Base-by-base conservation (phyloP, 2,329 filamentous ascomycete species). In the Botrytis elliptica region DNA sequence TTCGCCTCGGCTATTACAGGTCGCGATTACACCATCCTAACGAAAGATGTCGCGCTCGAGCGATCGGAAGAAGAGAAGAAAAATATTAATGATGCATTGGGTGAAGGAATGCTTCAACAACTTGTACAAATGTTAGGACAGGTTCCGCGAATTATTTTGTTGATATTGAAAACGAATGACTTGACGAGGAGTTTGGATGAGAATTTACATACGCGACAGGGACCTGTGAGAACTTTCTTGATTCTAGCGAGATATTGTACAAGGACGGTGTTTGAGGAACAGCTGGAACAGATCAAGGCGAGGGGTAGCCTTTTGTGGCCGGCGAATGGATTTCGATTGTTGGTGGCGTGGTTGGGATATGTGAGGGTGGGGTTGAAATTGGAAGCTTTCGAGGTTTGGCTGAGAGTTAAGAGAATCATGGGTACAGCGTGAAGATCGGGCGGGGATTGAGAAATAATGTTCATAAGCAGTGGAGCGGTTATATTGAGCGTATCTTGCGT, bases 161-260 rank as follows among this genome's bases (percentile, higher is more conserved):
- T 99, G 42, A 98, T 99, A 77, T 87, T 99, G 75, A 99, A 99
- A 85, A 99, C 96, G 3, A 99, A 99, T 82, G 96, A 99, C 83
- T 85, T 99, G 57, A 99, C 96, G 25, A 90, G 96, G 76, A 96
- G 92, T 79, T 88, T 99, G 29, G 96, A 99, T 81, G 96, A 99
- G 85, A 95, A 92, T 80, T 85, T 97, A 55, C 92, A 95, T 72
- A 96, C 93, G 0, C 86, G 88, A 10, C 87, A 89, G 75, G 90
- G 90, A 0, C 89, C 90, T 4, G 87, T 91, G 76, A 86, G 89
- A 66, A 88, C 85, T 22, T 92, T 92, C 78, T 84, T 92, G 80
- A 92, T 93, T 76, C 84, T 93, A 42, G 90, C 90, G 4, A 83
- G 89, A 49, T 92, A 92, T 82, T 92, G 90, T 82, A 87, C 88